Base-by-base conservation (phyloP, 2,329 filamentous ascomycete genomes). In the Aureobasidium sp. region DNA sequence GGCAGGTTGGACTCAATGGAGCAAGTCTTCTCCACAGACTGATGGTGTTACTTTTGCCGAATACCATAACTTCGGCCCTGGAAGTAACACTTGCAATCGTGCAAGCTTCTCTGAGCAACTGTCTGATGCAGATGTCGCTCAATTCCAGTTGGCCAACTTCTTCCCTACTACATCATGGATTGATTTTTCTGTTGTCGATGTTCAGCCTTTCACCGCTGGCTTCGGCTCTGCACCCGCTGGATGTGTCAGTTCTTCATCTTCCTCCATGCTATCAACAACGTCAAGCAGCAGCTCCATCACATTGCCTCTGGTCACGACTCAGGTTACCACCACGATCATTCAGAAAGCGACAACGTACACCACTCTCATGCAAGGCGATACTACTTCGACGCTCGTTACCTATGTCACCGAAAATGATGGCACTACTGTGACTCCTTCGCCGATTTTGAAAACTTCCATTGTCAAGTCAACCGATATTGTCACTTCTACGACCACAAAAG, bases 121-220 rank as follows among this genome's bases (percentile, higher is more conserved):
- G 42, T 69, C 72, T 15, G 72, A 73, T 62, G 55, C 62, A 10
- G 67, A 72, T 42, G 74, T 73, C 21, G 69, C 69, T 30, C 70
- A 76, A 58, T 78, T 76, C 58, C 69, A 77, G 66, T 66, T 78
- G 37, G 66, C 69, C 7, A 74, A 68, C 62, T 77, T 78, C 66
- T 78, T 78, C 62, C 64, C 70, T 1, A 68, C 69, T 1, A 77
- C 71, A 1, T 69, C 71, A 7, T 78, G 75, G 72, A 77, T 78
- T 65, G 73, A 78, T 62, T 75, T 77, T 60, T 72, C 72, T 2
- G 70, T 71, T 41, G 67, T 78, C 16, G 67, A 71, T 59, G 69
- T 71, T 1, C 68, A 71, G 58, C 76, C 76, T 0, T 78, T 78
- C 60, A 64, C 64, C 3, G 68, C 71, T 11, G 71, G 70, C 1